These are phyloP conservation scores for Pseudozyma tsukubaensis DNA, from an alignment of 1,284 basidiomycete genomes.

Conservation along the genomic window DNA sequence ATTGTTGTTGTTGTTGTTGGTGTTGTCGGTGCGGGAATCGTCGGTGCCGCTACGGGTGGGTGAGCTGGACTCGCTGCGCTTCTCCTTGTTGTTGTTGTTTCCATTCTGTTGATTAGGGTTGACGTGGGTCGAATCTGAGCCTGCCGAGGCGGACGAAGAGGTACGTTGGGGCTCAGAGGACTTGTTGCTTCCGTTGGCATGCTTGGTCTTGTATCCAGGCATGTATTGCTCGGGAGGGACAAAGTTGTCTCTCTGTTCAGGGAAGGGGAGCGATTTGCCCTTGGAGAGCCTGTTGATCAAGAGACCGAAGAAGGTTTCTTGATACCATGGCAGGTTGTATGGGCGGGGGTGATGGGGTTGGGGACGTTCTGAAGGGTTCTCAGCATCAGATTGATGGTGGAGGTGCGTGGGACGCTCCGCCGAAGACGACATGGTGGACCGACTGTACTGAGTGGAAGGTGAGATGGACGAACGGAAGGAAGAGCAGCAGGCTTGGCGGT, in stretches of 20 bases:
- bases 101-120: not conserved
- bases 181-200: not conserved
- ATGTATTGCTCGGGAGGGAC: slow-evolving; percentile 39
- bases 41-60: not conserved
- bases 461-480: not conserved
- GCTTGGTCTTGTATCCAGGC: slow-evolving; percentile 28
- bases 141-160: slow-evolving; percentile 6
- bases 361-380: slow-evolving; percentile 12
- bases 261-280: slow-evolving; percentile 29
- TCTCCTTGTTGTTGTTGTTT: slow-evolving; percentile 69
- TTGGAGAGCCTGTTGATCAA: slow-evolving; percentile 34
- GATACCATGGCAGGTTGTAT: slow-evolving; percentile 38
- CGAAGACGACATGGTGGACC: not conserved
- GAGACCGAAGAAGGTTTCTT: slow-evolving; percentile 39
- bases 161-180: slow-evolving; percentile 1
- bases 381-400: slow-evolving; percentile 25
- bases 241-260: slow-evolving; percentile 41
- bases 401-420: slow-evolving; percentile 12
- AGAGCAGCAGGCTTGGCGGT: not conserved
- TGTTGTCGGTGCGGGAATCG: no score
- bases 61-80: slow-evolving; percentile 65
- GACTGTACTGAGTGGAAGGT: not conserved
- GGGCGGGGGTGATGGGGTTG: slow-evolving; percentile 19
- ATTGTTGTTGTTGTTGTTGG: not conserved
- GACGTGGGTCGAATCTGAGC: slow-evolving; percentile 13